Base-by-base conservation (phyloP, 768 basidiomycete genomes). In the Kwoniella sp. region DNA sequence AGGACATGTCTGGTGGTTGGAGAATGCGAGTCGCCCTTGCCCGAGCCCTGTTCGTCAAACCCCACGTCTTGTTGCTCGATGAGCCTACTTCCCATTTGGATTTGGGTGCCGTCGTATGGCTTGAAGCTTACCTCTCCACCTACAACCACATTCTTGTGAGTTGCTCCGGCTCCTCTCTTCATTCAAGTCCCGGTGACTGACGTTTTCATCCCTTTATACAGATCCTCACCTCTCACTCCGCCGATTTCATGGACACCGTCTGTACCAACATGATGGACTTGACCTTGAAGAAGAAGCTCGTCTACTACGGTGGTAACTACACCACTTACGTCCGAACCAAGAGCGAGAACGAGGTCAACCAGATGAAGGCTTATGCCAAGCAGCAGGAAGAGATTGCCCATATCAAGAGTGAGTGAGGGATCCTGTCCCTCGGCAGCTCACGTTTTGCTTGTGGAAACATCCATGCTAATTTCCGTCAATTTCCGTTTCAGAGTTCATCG, bases 1-100 rank as follows among this genome's bases (percentile, higher is more conserved):
- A 92, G 83, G 95, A 99, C 80, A 99, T 99, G 95, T 89, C 88
- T 75, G 95, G 95, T 86, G 95, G 95, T 74, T 99, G 95, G 95
- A 87, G 95, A 57, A 99, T 99, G 95, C 88, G 95, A 80, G 95
- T 99, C 60, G 90, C 95, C 15, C 89, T 99, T 41, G 95, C 95
- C 34, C 86, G 95, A 54, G 95, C 95, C 0, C 85, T 99, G 45
- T 97, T 98, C 82, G 83, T 99, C 81, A 97, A 94, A 82, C 95
- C 95, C 4, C 96, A 99, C 84, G 82, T 99, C 26, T 85, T 98
- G 34, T 84, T 99, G 34, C 88, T 99, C 71, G 96, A 97, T 79
- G 92, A 95, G 82, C 82, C 82, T 30, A 82, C 82, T 29, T 78
- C 68, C 79, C 93, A 95, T 81, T 85, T 96, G 81, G 95, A 98